Percentiles rank a stretch among this genome's conserved stretches.
phyloP scores from a whole-genome alignment of 139 green algal species.

The Chlorella sp. region DNA sequence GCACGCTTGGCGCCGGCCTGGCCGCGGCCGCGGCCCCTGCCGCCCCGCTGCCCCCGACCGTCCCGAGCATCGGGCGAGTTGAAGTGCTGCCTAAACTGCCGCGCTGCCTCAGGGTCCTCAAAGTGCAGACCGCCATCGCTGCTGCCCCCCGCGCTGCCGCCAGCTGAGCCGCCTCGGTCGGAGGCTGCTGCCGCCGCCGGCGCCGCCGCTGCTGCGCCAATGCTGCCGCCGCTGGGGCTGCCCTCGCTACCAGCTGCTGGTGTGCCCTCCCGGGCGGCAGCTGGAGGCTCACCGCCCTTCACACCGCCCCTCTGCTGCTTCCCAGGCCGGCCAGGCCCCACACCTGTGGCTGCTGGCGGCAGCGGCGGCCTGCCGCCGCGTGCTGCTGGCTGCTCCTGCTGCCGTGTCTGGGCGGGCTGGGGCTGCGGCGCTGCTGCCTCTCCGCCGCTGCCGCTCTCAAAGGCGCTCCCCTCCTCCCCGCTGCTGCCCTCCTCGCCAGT shows the following conservation, averaged over 20 bases:
- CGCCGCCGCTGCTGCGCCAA: neutral
- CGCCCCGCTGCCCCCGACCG: neutral
- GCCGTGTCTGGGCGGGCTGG: neutral
- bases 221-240: neutral
- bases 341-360: neutral
- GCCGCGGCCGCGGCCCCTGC: neutral
- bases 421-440: neutral
- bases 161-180: neutral
- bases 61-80: no score
- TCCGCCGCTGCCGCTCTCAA: no score
- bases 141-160: neutral
- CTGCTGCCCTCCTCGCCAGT: neutral
- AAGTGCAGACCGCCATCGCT: neutral
- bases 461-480: no score
- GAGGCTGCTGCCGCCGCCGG: neutral
- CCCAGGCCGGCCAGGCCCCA: neutral
- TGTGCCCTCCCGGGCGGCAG: neutral
- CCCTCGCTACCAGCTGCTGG: no score
- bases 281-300: neutral
- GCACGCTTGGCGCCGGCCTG: conserved; percentile 5
- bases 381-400: neutral
- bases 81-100: conserved; percentile 21
- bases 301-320: neutral
- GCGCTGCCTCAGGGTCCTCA: neutral
- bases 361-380: neutral